These are phyloP conservation scores for Verticillium nubilum DNA, from an alignment of 2,329 filamentous ascomycete species.

Conservation along the genomic window DNA sequence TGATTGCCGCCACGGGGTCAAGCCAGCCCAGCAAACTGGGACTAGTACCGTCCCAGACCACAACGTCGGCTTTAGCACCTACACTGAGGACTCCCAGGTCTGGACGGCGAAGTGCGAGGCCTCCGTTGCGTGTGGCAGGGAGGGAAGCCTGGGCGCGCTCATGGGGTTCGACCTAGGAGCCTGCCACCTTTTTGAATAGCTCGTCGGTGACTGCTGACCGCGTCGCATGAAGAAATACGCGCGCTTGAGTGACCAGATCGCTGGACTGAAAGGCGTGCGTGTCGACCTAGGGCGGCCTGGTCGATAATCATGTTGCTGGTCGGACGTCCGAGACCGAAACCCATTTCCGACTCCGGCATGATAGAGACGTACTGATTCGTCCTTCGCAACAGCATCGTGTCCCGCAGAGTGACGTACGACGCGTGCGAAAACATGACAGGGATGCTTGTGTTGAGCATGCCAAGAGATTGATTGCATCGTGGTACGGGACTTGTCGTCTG, in stretches of 20 bases:
- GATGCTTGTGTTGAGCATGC: constrained; percentile 33
- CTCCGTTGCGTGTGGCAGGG: constrained; percentile 47
- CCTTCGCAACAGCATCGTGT: constrained; percentile 34
- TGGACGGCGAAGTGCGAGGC: constrained; percentile 39
- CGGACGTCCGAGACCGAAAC: constrained; percentile 46
- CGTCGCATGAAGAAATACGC: constrained; percentile 43
- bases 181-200: constrained; percentile 29
- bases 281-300: constrained; percentile 49
- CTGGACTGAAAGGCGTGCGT: constrained; percentile 45
- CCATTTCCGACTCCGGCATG: constrained; percentile 53
- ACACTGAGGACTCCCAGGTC: constrained; percentile 43
- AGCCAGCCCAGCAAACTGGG: constrained; percentile 46
- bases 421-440: constrained; percentile 48
- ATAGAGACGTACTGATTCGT: constrained; percentile 48
- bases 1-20: constrained; percentile 49
- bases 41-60: constrained; percentile 42
- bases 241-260: constrained; percentile 44
- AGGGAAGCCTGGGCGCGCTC: constrained; percentile 47
- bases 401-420: constrained; percentile 32
- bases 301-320: constrained; percentile 36
- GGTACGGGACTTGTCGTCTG: neutral
- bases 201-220: constrained; percentile 30
- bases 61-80: constrained; percentile 48
- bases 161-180: constrained; percentile 43
- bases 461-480: constrained; percentile 24